Evolutionary conservation across 2,329 filamentous ascomycete genomes (phyloP).

Genomic region (Stachybotrys chartarum): DNA sequence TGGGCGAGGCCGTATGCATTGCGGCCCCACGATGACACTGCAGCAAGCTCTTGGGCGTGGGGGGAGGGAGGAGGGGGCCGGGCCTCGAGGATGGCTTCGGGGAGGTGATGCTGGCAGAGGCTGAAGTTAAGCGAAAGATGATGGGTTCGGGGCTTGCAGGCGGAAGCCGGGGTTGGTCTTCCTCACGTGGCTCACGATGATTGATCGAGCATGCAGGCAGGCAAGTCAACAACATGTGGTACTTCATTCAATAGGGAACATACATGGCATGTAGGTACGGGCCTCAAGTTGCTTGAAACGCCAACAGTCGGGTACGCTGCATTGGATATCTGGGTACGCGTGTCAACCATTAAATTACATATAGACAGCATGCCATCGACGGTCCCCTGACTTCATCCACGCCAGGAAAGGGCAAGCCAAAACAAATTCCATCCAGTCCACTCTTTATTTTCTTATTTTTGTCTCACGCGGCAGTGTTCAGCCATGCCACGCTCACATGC

Average conservation of each 20-base stretch:
- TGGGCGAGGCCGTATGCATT: neutral
- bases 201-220: neutral
- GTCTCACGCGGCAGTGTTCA: neutral
- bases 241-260: neutral
- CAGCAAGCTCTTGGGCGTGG: neutral
- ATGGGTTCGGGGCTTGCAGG: neutral
- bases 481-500: constrained; percentile 51
- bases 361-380: neutral
- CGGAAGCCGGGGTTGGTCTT: too few species aligned
- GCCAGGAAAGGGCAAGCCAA: neutral
- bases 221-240: neutral
- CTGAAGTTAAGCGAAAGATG: neutral
- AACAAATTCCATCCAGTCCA: neutral
- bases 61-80: neutral
- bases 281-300: neutral
- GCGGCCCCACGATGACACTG: neutral
- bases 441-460: constrained; percentile 3
- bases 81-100: neutral
- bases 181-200: too few species aligned
- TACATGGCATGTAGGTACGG: too few species aligned
- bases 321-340: neutral
- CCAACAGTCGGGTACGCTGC: neutral
- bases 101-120: too few species aligned
- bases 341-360: neutral
- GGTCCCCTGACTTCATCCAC: neutral